Base-by-base conservation (phyloP, 371 early-diverging fungal species). In the Rhizomucor miehei region DNA sequence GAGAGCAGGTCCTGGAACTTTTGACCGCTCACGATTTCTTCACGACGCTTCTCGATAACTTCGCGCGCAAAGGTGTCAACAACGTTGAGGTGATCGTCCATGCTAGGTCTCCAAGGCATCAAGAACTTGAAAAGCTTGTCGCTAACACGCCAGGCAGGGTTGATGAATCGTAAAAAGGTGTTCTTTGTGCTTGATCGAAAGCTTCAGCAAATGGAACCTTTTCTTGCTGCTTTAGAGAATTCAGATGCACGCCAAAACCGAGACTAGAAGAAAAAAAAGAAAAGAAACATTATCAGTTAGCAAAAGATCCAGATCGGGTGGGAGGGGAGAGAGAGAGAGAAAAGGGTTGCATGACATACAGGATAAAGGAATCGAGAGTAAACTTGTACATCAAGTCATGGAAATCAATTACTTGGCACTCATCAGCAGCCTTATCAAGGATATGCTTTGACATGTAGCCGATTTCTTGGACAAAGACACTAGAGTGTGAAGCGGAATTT, bases 121-220 rank as follows among this genome's bases (percentile, higher is more conserved):
- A 62, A 23, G 17, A 57, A 25, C 23, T 60, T 51, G 14, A 49
- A 39, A 20, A 74, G 5, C 29, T 65, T 62, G 16, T 71, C 71
- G 11, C 58, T 50, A 1, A 67, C 19, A 46, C 41, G 45, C 52
- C 68, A 67, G 9, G 71, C 25, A 8, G 82, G 84, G 44, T 77
- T 72, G 48, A 76, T 49, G 38, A 77, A 69, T 0, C 79, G 70
- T 17, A 63, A 44, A 29, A 70, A 73, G 0, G 73, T 65, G 6
- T 53, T 48, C 10, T 44, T 58, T 85, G 84, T 1, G 71, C 67
- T 10, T 60, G 63, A 51, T 87, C 85, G 53, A 87, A 85, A 0
- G 83, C 75, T 0, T 47, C 60, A 0, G 85, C 86, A 67, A 87
- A 87, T 1, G 72, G 70, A 1, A 64, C 62, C 21, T 62, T 74